phyloP scores from a whole-genome alignment of 257 asterid species.

The Hygrophila difformis region DNA sequence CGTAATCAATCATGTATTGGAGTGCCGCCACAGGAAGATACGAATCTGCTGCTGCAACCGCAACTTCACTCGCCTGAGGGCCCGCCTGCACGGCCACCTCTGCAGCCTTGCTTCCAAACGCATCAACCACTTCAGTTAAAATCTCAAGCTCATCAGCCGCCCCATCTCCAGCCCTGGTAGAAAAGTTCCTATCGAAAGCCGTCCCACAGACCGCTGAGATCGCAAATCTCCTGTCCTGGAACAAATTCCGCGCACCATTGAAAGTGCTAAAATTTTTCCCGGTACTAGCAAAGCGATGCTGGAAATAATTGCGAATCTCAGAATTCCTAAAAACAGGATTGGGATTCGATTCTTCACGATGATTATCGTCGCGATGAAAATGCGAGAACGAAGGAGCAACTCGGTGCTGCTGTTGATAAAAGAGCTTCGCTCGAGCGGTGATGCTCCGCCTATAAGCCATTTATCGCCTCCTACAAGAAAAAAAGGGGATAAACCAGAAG shows the following conservation, averaged over 20 bases:
- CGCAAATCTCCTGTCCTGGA: slow-evolving; percentile 29
- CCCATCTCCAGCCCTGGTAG: slow-evolving; percentile 47
- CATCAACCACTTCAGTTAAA: slow-evolving; percentile 47
- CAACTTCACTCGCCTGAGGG: slow-evolving; percentile 66
- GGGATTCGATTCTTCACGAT: slow-evolving; percentile 18
- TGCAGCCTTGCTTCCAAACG: slow-evolving; percentile 42
- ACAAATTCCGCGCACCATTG: slow-evolving; percentile 21
- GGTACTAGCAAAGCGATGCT: slow-evolving; percentile 17
- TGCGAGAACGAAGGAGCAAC: slow-evolving; percentile 45
- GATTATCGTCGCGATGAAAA: slow-evolving; percentile 31
- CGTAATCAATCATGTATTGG: slow-evolving; percentile 67
- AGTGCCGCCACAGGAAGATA: slow-evolving; percentile 68
- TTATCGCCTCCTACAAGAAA: slow-evolving; percentile 10
- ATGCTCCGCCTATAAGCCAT: slow-evolving; percentile 79
- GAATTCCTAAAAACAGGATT: slow-evolving; percentile 15
- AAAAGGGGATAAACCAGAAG: too few relatives aligned
- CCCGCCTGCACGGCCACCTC: slow-evolving; percentile 46
- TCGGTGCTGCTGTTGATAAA: slow-evolving; percentile 61
- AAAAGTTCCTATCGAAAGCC: slow-evolving; percentile 42
- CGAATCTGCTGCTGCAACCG: slow-evolving; percentile 78
- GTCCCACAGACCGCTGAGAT: slow-evolving; percentile 35
- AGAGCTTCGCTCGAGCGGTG: slow-evolving; percentile 47
- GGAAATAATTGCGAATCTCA: slow-evolving; percentile 24
- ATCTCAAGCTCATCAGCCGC: slow-evolving; percentile 43
- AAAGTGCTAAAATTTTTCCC: slow-evolving; percentile 21